Conservation (phyloP, 2,329 filamentous ascomycete species). For the Diaporthe citri region DNA sequence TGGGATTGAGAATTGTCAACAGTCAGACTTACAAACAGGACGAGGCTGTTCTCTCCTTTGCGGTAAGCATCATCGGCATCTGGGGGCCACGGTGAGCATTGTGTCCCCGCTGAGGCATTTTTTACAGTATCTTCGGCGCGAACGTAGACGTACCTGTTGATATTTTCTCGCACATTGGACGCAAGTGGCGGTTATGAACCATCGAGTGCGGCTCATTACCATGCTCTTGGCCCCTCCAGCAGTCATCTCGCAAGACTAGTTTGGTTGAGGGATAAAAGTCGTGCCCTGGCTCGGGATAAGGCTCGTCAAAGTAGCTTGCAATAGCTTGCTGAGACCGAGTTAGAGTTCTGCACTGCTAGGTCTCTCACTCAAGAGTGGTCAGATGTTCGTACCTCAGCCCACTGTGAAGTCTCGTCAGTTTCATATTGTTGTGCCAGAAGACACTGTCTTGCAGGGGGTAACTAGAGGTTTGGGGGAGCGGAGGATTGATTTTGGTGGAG, state of each 20-base stretch:
- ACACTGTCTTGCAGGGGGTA: neutral
- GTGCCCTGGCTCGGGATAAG: slow-evolving; percentile 34
- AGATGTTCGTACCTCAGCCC: slow-evolving; percentile 45
- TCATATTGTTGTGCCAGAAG: neutral
- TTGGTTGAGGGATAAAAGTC: slow-evolving; percentile 30
- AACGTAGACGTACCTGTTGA: slow-evolving; percentile 45
- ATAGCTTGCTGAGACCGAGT: slow-evolving; percentile 46
- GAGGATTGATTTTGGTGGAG: too few relatives aligned
- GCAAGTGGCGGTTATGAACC: slow-evolving; percentile 53
- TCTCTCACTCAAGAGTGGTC: neutral
- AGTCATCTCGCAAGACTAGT: slow-evolving; percentile 48
- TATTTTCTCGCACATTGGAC: slow-evolving; percentile 50
- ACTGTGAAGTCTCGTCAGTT: slow-evolving; percentile 40
- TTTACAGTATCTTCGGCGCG: neutral
- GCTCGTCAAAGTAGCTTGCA: slow-evolving; percentile 47
- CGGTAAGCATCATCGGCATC: slow-evolving; percentile 9
- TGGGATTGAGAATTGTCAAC: neutral
- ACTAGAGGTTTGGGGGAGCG: neutral
- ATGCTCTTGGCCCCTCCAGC: slow-evolving; percentile 54
- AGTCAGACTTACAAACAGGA: slow-evolving; percentile 47
- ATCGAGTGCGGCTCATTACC: slow-evolving; percentile 40
- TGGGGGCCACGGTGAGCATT: neutral
- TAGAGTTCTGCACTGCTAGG: neutral
- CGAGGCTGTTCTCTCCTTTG: slow-evolving; percentile 41
- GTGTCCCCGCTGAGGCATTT: neutral